Conservation (phyloP, 2,329 filamentous ascomycete species). For the Fusarium sp. region DNA sequence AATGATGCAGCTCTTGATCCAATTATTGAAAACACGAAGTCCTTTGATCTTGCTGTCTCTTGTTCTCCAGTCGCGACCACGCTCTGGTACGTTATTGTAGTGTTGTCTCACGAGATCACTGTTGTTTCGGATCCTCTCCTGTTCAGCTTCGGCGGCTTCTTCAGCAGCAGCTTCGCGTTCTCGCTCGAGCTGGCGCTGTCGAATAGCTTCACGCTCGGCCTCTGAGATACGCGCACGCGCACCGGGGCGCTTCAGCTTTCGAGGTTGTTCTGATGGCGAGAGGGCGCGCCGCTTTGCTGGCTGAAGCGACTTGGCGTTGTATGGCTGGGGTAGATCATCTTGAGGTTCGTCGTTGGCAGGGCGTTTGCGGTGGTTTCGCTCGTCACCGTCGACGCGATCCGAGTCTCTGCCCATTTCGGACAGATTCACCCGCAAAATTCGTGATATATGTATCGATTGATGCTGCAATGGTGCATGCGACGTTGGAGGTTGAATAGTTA, state of each 20-base stretch:
- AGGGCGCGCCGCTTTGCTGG: constrained; percentile 69
- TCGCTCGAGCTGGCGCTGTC: constrained; percentile 70
- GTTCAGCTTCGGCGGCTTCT: constrained; percentile 52
- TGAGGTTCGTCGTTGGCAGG: constrained; percentile 51
- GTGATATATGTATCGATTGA: neutral
- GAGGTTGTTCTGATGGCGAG: constrained; percentile 67
- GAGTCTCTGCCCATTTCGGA: constrained; percentile 35
- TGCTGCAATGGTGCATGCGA: constrained; percentile 4
- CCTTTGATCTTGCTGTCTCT: constrained; percentile 97
- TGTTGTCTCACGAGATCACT: constrained; percentile 91
- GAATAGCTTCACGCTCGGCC: constrained; percentile 74
- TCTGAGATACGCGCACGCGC: constrained; percentile 75
- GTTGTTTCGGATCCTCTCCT: constrained; percentile 63
- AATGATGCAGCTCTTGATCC: constrained; percentile 97
- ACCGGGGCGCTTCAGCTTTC: constrained; percentile 76
- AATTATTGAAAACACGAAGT: constrained; percentile 95
- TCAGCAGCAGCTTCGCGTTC: constrained; percentile 57
- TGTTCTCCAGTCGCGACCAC: constrained; percentile 92
- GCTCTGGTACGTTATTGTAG: constrained; percentile 95
- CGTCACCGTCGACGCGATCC: constrained; percentile 23
- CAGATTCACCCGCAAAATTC: neutral
- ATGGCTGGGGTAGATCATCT: constrained; percentile 67
- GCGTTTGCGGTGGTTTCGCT: constrained; percentile 48
- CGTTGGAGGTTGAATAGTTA: neutral
- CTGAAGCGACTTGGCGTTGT: constrained; percentile 69